Evolutionary conservation across 495 filamentous ascomycete genomes (phyloP), one percentile per base, ranked within the genome.

Genomic region (Xylaria cubensis): DNA sequence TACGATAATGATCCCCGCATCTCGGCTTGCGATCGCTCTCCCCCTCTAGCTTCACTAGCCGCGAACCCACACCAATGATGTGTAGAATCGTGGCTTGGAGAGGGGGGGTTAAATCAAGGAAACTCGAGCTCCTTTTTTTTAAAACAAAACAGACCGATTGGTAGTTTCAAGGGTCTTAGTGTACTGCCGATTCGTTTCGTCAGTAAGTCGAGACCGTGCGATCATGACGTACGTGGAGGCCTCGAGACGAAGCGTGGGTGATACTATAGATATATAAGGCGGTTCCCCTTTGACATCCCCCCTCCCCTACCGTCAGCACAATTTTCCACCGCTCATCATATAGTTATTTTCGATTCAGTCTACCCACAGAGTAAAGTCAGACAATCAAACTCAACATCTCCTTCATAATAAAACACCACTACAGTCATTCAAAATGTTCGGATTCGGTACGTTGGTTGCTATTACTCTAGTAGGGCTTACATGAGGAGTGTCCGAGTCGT

Each of bases 381-480:
- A 29, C 26, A 29, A 42, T 2, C 10, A 10, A 10, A 42, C 39
- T 29, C 21, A 44, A 41, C 17, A 56, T 5, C n/a, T 17, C 29
- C 29, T 17, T 29, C 34, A 8, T 15, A 44, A 8, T 15, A 44
- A 21, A 63, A 19, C 15, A 42, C 32, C 19, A 56, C 29, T 21
- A 55, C 46, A 51, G 21, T 4, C 26, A 64, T 24, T 32, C 63
- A 83, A 29, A 29, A 83, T 83, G 81, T 81, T 81, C 73, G 80
- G 78, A 75, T 83, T 83, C 62, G 78, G 81, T 82, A 80, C 42
- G 81, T 72, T 42, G 3, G 32, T 62, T 32, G 26, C 21, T n/a
- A 12, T n/a, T 61, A 2, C 65, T 9, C 4, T 36, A 29, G 15
- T 36, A 19, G 15, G 9, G 8, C 24, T 7, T 24, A 3, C 13